These are phyloP conservation scores for Corinectria fuckeliana DNA, from an alignment of 2,329 filamentous ascomycete species.

Conservation along the genomic window DNA sequence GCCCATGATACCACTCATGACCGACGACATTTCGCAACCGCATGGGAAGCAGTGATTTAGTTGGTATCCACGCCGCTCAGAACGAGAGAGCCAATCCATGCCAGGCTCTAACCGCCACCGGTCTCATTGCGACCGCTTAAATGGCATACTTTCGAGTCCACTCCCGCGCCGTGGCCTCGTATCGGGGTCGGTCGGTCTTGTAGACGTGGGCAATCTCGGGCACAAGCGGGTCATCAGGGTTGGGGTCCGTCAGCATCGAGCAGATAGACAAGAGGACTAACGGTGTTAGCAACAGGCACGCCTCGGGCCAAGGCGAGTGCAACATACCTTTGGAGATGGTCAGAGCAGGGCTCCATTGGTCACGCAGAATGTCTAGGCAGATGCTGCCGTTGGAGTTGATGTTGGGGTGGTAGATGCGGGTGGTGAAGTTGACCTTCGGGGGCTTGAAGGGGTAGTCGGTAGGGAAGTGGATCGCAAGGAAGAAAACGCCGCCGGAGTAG, in stretches of 20 bases:
- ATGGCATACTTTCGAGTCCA: constrained; percentile 99
- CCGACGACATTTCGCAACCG: constrained; percentile 33
- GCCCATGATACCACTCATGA: constrained; percentile 22
- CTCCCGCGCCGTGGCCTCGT: constrained; percentile 95
- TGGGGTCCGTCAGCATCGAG: constrained; percentile 99
- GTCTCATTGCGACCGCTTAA: constrained; percentile 53
- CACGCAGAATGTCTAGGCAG: constrained; percentile 96
- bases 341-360: constrained; percentile 98
- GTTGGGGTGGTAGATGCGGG: constrained; percentile 99
- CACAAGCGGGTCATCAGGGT: constrained; percentile 97
- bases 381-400: constrained; percentile 99
- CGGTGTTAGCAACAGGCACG: constrained; percentile 8
- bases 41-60: constrained; percentile 36
- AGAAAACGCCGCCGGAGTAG: constrained; percentile 98
- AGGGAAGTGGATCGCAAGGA: constrained; percentile 98
- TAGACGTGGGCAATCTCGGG: constrained; percentile 99
- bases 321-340: constrained; percentile 93
- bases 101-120: constrained; percentile 36
- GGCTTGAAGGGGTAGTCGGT: constrained; percentile 99
- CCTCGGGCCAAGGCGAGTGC: neutral
- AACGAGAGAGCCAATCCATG: constrained; percentile 38
- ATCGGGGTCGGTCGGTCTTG: constrained; percentile 96
- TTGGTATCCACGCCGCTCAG: constrained; percentile 37
- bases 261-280: constrained; percentile 96
- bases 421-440: constrained; percentile 99